phyloP scores from a whole-genome alignment of 108 stramenopile species.

The Cyclotella cryptica region DNA sequence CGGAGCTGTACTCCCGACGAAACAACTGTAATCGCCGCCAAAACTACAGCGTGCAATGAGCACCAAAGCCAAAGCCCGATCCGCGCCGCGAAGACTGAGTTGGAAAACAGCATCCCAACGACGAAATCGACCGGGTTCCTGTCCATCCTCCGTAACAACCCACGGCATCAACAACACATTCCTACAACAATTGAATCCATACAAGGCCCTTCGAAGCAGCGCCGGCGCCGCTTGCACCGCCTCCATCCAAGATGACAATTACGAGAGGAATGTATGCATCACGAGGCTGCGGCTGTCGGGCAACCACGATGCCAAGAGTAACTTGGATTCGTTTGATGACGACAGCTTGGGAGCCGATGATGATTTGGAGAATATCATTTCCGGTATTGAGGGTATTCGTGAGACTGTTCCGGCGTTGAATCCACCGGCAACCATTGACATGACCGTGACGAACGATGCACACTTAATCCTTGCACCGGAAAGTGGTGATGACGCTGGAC shows the following conservation, averaged over 20 bases:
- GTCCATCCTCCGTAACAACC: slow-evolving; percentile 4
- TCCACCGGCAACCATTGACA: background rate
- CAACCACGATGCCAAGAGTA: background rate
- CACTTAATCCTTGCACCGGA: background rate
- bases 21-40: too few species aligned
- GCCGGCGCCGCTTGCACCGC: background rate
- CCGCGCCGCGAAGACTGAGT: slow-evolving; percentile 1
- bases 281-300: background rate
- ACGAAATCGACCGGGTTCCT: slow-evolving; percentile 29
- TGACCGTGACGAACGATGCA: background rate
- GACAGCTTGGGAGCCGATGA: slow-evolving; percentile 9
- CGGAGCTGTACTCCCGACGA: too few species aligned
- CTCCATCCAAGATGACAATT: background rate
- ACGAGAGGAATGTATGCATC: background rate
- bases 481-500: background rate
- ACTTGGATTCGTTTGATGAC: background rate
- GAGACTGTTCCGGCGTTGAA: background rate
- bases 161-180: slow-evolving; percentile 14
- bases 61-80: background rate
- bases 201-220: background rate
- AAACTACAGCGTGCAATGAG: too few species aligned
- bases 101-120: slow-evolving; percentile 41
- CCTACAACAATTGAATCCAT: slow-evolving; percentile 21
- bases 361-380: slow-evolving; percentile 28
- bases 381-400: slow-evolving; percentile 21